Evolutionary conservation across 345 rosid species (phyloP).

Genomic region (Heritiera littoralis): DNA sequence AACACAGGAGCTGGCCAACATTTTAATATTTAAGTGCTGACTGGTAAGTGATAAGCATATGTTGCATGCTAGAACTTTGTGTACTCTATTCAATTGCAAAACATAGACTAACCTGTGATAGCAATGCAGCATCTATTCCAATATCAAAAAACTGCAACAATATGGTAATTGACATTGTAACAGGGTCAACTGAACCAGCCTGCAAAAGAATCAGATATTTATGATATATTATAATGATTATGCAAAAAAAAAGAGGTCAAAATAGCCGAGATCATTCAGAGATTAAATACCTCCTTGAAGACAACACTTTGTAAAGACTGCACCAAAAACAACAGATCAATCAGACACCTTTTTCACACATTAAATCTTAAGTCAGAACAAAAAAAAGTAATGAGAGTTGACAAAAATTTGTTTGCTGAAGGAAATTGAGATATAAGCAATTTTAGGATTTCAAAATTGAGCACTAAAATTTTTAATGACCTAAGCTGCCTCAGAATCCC

Average conservation of each 20-base stretch:
- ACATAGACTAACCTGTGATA: slow-evolving; percentile 73
- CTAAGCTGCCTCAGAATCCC: neutral
- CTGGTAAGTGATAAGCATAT: neutral
- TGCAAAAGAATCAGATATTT: slow-evolving; percentile 43
- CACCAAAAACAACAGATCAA: slow-evolving; percentile 31
- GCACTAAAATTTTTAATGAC: neutral
- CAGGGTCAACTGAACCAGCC: slow-evolving; percentile 97
- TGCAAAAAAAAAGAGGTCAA: neutral
- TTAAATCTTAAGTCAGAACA: slow-evolving; percentile 11
- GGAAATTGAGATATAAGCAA: neutral
- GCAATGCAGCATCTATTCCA: slow-evolving; percentile 81
- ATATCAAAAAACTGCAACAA: slow-evolving; percentile 90
- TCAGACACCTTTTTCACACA: slow-evolving; percentile 26
- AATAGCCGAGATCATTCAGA: slow-evolving; percentile 11
- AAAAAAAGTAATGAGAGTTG: neutral
- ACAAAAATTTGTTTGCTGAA: neutral
- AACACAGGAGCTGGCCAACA: neutral
- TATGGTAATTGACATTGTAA: slow-evolving; percentile 84
- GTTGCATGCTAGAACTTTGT: neutral
- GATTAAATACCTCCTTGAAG: slow-evolving; percentile 78
- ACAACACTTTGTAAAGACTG: slow-evolving; percentile 98
- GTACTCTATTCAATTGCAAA: neutral
- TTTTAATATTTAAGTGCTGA: neutral
- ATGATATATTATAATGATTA: neutral
- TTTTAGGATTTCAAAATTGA: neutral